Percentiles rank a stretch among this genome's conserved stretches.
phyloP scores from a whole-genome alignment of 192 early-diverging fungal genomes.

The Mortierella hygrophila region DNA sequence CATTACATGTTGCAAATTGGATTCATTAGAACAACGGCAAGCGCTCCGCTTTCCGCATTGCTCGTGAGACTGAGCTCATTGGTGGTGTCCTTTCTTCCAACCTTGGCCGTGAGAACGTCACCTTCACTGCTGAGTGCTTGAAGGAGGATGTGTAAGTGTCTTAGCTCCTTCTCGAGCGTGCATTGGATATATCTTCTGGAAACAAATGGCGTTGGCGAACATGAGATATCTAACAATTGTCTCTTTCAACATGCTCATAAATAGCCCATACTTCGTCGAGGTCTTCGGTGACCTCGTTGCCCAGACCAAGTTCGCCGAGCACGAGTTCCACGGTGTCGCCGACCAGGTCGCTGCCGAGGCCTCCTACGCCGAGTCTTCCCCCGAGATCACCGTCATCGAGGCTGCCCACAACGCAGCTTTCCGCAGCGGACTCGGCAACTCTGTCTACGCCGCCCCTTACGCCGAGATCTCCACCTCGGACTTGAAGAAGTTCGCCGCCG shows the following conservation, averaged over 20 bases:
- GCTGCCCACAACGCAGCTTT: conserved; percentile 92
- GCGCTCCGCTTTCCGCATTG: conserved; percentile 87
- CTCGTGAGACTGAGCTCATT: conserved; percentile 92
- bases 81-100: conserved; percentile 87
- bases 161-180: background rate
- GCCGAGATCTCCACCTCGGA: conserved; percentile 72
- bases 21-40: conserved; percentile 76
- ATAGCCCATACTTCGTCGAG: conserved; percentile 83
- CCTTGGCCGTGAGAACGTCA: conserved; percentile 86
- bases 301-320: conserved; percentile 83
- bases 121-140: conserved; percentile 92
- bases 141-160: conserved; percentile 84
- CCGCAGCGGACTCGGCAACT: conserved; percentile 95
- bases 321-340: conserved; percentile 87
- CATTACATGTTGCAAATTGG: background rate
- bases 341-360: conserved; percentile 75
- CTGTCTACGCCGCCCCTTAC: conserved; percentile 84
- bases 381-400: conserved; percentile 78
- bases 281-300: conserved; percentile 83
- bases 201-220: background rate
- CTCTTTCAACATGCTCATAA: background rate
- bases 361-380: conserved; percentile 69
- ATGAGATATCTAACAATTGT: background rate
- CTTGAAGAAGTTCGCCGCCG: conserved; percentile 79
- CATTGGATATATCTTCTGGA: background rate